Base-by-base conservation (phyloP, 129 eudicot species). In the Pseudognaphalium luteoalbum region DNA sequence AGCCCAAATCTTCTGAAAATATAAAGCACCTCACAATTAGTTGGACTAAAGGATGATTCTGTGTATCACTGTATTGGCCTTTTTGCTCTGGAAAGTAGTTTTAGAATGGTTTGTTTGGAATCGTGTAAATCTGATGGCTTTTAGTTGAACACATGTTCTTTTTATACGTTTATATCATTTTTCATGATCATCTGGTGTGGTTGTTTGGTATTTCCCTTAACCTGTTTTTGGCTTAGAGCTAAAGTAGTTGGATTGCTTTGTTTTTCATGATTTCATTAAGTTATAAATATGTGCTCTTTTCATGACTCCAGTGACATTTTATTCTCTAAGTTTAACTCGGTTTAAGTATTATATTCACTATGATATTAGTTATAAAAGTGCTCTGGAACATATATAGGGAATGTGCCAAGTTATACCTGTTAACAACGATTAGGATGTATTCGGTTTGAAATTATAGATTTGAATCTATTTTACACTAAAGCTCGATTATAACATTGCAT, bases 111-210 rank as follows among this genome's bases (percentile, higher is more conserved):
- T 47, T 63, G 11, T 25, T 66, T 7, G 21, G 15, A 73, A 50
- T 33, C 19, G 14, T 74, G 75, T 80, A 80, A 80, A 67, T 74
- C 39, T 42, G 56, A 58, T 67, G 73, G 80, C 29, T 66, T 19
- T 47, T 47, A 47, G 54, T 47, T 6, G 17, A 47, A 47, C 12
- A 47, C 14, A 17, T 47, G 4, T 47, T 47, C 47, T 47, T 47
- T 42, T 47, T 47, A 15, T 47, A 47, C 17, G 54, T 47, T 12
- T 47, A 4, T 47, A 4, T 47, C 54, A 47, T 12, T 47, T 47
- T 47, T 47, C 54, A 47, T 47, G n/a, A 47, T 47, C n/a, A 47
- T 44, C 52, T 44, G 52, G 17, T 12, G 54, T 47, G 6, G 54
- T 47, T 47, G 54, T 47, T 47, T 14, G 12, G 54, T 47, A 47